These are phyloP conservation scores for Diutina rugosa DNA, from an alignment of 1,139 yeast genomes.

Conservation along the genomic window DNA sequence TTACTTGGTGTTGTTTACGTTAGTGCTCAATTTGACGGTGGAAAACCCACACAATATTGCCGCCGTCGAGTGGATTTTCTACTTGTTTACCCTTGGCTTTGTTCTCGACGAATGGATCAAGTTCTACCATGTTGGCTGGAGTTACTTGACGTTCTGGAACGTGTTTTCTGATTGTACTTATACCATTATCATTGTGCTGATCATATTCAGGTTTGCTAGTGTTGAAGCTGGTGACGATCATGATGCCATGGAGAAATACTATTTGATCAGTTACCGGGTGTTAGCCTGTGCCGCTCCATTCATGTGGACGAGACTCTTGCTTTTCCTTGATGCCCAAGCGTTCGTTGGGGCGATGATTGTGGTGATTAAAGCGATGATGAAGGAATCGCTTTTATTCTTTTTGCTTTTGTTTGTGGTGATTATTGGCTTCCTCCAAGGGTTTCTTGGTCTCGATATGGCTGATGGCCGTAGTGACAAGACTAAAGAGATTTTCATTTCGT, in stretches of 20 bases:
- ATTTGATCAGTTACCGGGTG: slow-evolving; percentile 56
- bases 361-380: slow-evolving; percentile 75
- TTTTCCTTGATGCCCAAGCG: slow-evolving; percentile 66
- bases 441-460: slow-evolving; percentile 75
- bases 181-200: slow-evolving; percentile 35
- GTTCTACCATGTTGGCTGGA: slow-evolving; percentile 62
- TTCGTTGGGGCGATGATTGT: slow-evolving; percentile 87
- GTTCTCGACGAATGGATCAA: slow-evolving; percentile 56
- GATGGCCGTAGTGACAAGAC: slow-evolving; percentile 79
- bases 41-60: slow-evolving; percentile 19
- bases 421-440: slow-evolving; percentile 76
- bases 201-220: slow-evolving; percentile 44
- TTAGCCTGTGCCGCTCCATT: slow-evolving; percentile 77
- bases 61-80: slow-evolving; percentile 41
- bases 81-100: slow-evolving; percentile 55
- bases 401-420: slow-evolving; percentile 59
- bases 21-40: slow-evolving; percentile 44
- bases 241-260: slow-evolving; percentile 17
- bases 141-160: slow-evolving; percentile 69
- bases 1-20: slow-evolving; percentile 49
- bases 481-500: slow-evolving; percentile 43
- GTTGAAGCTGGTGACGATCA: slow-evolving; percentile 11
- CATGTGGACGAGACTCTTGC: slow-evolving; percentile 70
- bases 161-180: slow-evolving; percentile 68
- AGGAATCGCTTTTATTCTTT: slow-evolving; percentile 71